Conservation (phyloP, 2,329 filamentous ascomycete species). For the Ophiostoma piceae region DNA sequence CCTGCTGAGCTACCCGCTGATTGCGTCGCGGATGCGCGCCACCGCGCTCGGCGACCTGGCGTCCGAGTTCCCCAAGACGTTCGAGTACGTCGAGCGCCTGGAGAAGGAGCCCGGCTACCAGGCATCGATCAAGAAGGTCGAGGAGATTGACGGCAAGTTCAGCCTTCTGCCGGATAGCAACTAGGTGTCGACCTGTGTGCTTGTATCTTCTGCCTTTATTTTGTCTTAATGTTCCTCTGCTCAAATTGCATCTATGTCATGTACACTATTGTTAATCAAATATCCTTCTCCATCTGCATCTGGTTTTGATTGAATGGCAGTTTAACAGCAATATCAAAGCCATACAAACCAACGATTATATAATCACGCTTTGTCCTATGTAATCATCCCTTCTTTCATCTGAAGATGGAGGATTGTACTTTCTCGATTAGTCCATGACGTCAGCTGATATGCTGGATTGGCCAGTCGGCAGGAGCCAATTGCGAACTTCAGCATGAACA, state of each 20-base stretch:
- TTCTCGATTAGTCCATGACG: background rate
- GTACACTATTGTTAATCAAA: background rate
- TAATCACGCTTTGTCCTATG: background rate
- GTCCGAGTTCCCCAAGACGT: constrained; percentile 40
- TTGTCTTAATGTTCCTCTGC: background rate
- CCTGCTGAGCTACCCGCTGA: constrained; percentile 49
- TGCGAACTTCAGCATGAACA: background rate
- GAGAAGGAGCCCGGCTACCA: constrained; percentile 46
- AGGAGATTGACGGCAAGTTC: constrained; percentile 44
- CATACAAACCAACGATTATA: background rate
- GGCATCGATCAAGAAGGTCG: constrained; percentile 45
- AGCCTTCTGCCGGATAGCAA: constrained; percentile 21
- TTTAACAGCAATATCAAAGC: background rate
- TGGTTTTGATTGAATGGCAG: background rate
- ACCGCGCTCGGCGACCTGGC: constrained; percentile 36
- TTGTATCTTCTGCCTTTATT: background rate
- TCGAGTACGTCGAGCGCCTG: constrained; percentile 44
- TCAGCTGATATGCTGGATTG: background rate
- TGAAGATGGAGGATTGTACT: background rate
- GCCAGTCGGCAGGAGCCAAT: constrained; percentile 3
- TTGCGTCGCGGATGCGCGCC: constrained; percentile 40
- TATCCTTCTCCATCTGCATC: background rate
- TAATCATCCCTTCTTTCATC: background rate
- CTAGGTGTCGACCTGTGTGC: background rate
- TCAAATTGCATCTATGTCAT: background rate